Conservation (phyloP, 2,329 filamentous ascomycete species). For the Huntiella savannae region DNA sequence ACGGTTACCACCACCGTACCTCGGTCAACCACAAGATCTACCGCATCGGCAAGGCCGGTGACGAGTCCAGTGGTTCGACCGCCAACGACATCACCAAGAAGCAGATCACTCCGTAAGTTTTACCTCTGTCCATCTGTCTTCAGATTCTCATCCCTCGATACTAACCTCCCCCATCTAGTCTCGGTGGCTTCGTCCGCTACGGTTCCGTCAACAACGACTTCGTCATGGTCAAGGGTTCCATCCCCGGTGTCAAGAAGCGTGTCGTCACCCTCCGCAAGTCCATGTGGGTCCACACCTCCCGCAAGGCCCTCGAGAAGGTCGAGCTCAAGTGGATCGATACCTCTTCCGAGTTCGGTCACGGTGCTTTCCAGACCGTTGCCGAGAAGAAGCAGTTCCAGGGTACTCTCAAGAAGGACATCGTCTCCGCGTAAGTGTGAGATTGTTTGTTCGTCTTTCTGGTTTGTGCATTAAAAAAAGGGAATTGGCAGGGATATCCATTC, state of each 20-base stretch:
- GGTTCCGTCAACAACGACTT: slow-evolving; percentile 99
- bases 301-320: slow-evolving; percentile 95
- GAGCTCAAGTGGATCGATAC: slow-evolving; percentile 99
- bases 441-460: too few relatives aligned
- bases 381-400: slow-evolving; percentile 98
- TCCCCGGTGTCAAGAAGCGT: slow-evolving; percentile 98
- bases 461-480: slow-evolving; percentile 7
- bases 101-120: slow-evolving; percentile 93
- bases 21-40: slow-evolving; percentile 99
- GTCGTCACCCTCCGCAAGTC: slow-evolving; percentile 98
- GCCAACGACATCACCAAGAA: slow-evolving; percentile 98
- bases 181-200: slow-evolving; percentile 98
- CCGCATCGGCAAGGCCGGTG: slow-evolving; percentile 83
- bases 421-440: slow-evolving; percentile 22
- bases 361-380: slow-evolving; percentile 93
- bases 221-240: slow-evolving; percentile 90
- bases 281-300: slow-evolving; percentile 91
- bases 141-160: slow-evolving; percentile 14
- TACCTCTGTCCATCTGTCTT: slow-evolving; percentile 10
- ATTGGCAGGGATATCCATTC: neutral
- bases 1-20: slow-evolving; percentile 99
- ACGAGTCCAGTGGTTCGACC: slow-evolving; percentile 84
- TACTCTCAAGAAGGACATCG: slow-evolving; percentile 96
- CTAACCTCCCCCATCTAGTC: slow-evolving; percentile 29
- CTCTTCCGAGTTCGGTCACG: slow-evolving; percentile 98